Conservation (phyloP, 2,329 filamentous ascomycete genomes). For the Talaromyces funiculosus region DNA sequence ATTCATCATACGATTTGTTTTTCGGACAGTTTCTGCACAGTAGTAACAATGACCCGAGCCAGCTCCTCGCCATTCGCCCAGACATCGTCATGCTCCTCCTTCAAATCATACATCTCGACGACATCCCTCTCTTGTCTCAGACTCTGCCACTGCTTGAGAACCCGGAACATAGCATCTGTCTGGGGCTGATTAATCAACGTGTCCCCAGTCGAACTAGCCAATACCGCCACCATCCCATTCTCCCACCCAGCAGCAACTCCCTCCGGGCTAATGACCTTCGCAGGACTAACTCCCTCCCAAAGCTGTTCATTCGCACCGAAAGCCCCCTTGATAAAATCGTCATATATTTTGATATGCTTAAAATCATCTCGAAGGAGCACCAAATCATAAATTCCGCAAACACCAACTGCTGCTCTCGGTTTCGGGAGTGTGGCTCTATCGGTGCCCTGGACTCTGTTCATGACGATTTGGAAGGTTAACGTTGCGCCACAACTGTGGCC, state of each 20-base stretch:
- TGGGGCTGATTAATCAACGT: slow-evolving; percentile 37
- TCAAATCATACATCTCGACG: slow-evolving; percentile 33
- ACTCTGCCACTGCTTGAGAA: slow-evolving; percentile 46
- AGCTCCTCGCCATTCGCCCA: slow-evolving; percentile 39
- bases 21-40: slow-evolving; percentile 24
- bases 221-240: slow-evolving; percentile 30
- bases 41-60: slow-evolving; percentile 30
- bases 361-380: slow-evolving; percentile 31
- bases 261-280: slow-evolving; percentile 23
- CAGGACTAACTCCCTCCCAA: slow-evolving; percentile 39
- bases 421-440: slow-evolving; percentile 15
- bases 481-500: slow-evolving; percentile 46
- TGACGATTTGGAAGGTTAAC: slow-evolving; percentile 40
- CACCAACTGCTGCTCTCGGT: slow-evolving; percentile 37
- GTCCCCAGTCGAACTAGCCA: slow-evolving; percentile 40
- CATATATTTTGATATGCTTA: slow-evolving; percentile 29
- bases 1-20: neutral
- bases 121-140: slow-evolving; percentile 39
- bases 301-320: slow-evolving; percentile 35
- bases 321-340: slow-evolving; percentile 37
- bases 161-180: slow-evolving; percentile 42
- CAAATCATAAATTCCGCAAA: slow-evolving; percentile 44
- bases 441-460: slow-evolving; percentile 24
- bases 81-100: slow-evolving; percentile 37
- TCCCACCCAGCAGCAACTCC: slow-evolving; percentile 32